Base-by-base conservation (phyloP, 805 yeast genomes). In the Candida pini region DNA sequence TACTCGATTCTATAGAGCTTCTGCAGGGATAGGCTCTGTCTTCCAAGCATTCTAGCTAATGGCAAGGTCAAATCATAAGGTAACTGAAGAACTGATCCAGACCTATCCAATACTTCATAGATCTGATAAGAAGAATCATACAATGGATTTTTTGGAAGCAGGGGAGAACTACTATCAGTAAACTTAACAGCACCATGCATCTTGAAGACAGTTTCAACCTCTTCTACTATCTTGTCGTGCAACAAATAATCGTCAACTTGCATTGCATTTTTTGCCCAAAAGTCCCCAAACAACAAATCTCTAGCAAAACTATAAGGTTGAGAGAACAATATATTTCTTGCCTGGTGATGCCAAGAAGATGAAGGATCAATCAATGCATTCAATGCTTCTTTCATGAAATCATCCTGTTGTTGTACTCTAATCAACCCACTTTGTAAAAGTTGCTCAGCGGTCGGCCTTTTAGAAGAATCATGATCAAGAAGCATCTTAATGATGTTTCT, bases 331-430 rank as follows among this genome's bases (percentile, higher is more conserved):
- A 92, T 82, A 35, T 81, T 83, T 51, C 96, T 72, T 0, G 92
- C 96, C 55, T 88, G 95, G 43, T 79, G 85, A 45, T 89, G 92
- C 94, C 96, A 88, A 1, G 95, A 89, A 0, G 96, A 85, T 1
- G 92, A 78, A 0, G 96, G 90, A 54, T 88, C 89, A 0, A 95
- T 82, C 38, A 92, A 60, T 19, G 88, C 84, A 44, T 79, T 77
- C 44, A 92, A 64, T 0, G 96, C 96, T 50, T 88, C 95, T 51
- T 85, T 82, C 39, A 92, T 83, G 9, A 87, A 73, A 51, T 84
- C 85, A 51, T 92, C 97, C 49, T 88, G 94, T 43, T 87, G 90
- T 38, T 85, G 87, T 0, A 86, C 84, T 0, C 97, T 96, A 16
- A 92, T 63, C 55, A 80, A 64, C 0, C 96, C 96, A 35, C 95